These are phyloP conservation scores for Schrenkiella parvula DNA, from an alignment of 345 rosid genomes.

Conservation along the genomic window DNA sequence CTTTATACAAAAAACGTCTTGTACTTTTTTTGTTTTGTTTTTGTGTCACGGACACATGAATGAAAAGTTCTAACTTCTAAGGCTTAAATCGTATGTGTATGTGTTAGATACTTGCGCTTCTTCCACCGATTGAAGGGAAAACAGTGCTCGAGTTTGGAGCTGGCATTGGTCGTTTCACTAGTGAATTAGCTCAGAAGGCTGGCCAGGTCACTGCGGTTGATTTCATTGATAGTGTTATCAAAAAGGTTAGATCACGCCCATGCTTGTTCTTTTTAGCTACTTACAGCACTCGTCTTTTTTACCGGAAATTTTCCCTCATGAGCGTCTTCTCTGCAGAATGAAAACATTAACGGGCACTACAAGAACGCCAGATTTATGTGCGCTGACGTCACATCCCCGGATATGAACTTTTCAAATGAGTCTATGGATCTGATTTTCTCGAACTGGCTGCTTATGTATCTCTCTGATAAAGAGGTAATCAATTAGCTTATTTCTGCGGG, in stretches of 20 bases:
- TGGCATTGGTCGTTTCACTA: constrained; percentile 93
- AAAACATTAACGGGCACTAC: constrained; percentile 64
- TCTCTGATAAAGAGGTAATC: constrained; percentile 80
- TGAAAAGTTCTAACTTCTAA: background rate
- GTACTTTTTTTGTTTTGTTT: too few species aligned
- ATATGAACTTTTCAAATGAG: constrained; percentile 52
- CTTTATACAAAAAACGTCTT: background rate
- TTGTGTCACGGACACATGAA: background rate
- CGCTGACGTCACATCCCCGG: constrained; percentile 83
- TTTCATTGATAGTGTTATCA: constrained; percentile 77
- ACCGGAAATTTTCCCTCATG: background rate
- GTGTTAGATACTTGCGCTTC: constrained; percentile 70
- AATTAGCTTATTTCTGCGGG: background rate
- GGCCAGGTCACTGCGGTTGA: constrained; percentile 72
- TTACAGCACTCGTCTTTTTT: background rate
- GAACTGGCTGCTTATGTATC: constrained; percentile 97
- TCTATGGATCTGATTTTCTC: constrained; percentile 85
- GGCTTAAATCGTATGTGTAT: constrained; percentile 8
- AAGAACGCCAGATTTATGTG: constrained; percentile 82
- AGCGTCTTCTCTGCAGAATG: constrained; percentile 52
- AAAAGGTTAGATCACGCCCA: constrained; percentile 51
- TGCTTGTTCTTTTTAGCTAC: constrained; percentile 9
- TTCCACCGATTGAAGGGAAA: constrained; percentile 74
- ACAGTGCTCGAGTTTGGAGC: constrained; percentile 87
- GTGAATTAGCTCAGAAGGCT: constrained; percentile 81